Evolutionary conservation across 148 eudicot genomes (phyloP).

Genomic region (Arbutus unedo): DNA sequence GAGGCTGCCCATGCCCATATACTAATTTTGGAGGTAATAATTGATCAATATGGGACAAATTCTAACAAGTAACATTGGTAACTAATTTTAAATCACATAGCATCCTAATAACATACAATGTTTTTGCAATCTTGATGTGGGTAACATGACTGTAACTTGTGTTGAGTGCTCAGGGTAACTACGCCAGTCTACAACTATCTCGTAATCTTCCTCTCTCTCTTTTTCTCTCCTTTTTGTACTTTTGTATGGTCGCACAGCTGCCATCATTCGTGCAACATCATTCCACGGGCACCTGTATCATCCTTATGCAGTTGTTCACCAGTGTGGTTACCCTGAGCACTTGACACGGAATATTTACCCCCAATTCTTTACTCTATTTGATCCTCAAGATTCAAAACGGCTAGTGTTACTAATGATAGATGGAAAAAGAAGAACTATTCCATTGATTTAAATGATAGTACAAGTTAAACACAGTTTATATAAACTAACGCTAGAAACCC

Average conservation of each 20-base stretch:
- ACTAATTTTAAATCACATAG: background rate
- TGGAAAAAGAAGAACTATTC: too few species aligned
- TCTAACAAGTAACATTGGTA: background rate
- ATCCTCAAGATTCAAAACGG: background rate
- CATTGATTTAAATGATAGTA: too few species aligned
- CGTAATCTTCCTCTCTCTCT: background rate
- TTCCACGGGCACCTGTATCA: background rate
- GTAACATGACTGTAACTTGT: background rate
- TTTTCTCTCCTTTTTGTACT: background rate
- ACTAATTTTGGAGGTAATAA: too few species aligned
- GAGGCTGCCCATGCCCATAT: too few species aligned
- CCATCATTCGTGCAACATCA: background rate
- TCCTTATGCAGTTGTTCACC: background rate
- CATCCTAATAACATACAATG: background rate
- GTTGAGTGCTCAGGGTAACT: too few species aligned
- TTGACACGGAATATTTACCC: background rate
- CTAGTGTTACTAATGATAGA: background rate
- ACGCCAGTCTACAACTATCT: background rate
- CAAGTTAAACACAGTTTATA: too few species aligned
- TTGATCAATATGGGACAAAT: too few species aligned
- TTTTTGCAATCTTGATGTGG: background rate
- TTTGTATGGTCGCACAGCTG: background rate
- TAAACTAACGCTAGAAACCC: too few species aligned
- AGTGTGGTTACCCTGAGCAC: background rate
- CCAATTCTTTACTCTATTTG: background rate